A percentile compares a stretch with the other conserved stretches of the same genome.
Evolutionary conservation across 2,329 filamentous ascomycete genomes (phyloP).

Genomic region (Colletotrichum paranaense): DNA sequence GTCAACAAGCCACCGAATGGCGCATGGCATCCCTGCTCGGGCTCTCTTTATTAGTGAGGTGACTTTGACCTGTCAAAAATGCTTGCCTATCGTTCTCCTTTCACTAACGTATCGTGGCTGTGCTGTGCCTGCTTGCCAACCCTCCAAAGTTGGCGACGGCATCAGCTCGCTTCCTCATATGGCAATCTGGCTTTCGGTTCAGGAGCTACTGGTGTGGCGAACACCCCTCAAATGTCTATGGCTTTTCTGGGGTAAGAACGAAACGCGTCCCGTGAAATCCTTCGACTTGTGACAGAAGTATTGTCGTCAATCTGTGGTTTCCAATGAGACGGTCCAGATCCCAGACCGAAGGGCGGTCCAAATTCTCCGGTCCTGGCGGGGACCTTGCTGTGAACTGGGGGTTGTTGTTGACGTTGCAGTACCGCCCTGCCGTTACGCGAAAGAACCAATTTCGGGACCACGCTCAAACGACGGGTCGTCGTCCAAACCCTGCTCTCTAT

Average conservation of each 20-base stretch:
- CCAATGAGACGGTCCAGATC: slow-evolving; percentile 25
- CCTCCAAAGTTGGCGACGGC: background rate
- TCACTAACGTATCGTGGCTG: background rate
- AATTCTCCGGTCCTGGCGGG: slow-evolving; percentile 29
- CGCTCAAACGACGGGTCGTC: slow-evolving; percentile 1
- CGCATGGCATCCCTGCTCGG: slow-evolving; percentile 29
- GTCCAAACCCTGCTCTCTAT: background rate
- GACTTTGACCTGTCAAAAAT: slow-evolving; percentile 1
- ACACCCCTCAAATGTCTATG: background rate
- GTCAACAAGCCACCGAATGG: slow-evolving; percentile 7
- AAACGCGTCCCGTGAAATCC: background rate
- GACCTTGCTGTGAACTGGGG: slow-evolving; percentile 1
- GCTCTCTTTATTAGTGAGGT: background rate
- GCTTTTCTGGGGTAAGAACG: slow-evolving; percentile 5
- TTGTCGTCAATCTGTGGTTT: slow-evolving; percentile 9
- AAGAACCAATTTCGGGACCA: slow-evolving; percentile 15
- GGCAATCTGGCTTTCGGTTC: background rate
- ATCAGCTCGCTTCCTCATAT: background rate
- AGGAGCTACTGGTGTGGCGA: background rate
- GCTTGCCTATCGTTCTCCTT: slow-evolving; percentile 10
- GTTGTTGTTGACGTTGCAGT: slow-evolving; percentile 1
- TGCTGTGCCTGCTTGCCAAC: background rate
- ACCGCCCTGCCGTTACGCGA: slow-evolving; percentile 12
- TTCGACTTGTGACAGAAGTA: background rate
- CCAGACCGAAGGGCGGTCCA: slow-evolving; percentile 14